Evolutionary conservation across 257 asterid species (phyloP).

Genomic region (Nicotiana sylvestris): DNA sequence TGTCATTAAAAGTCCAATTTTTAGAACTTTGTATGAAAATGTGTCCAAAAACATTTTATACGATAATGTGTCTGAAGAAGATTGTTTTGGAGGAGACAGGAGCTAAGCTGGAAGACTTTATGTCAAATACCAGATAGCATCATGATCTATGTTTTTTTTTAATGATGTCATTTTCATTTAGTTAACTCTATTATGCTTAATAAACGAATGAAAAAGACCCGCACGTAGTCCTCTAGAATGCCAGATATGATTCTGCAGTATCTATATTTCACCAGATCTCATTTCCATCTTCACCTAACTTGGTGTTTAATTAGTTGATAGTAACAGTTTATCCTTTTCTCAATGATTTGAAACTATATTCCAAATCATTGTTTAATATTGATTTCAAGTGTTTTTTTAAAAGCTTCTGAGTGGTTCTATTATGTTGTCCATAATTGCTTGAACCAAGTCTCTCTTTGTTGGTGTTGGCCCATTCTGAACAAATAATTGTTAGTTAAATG

Average conservation of each 20-base stretch:
- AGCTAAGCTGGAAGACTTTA: not conserved
- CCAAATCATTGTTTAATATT: conserved; percentile 9
- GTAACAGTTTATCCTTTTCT: not conserved
- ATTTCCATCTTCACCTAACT: not conserved
- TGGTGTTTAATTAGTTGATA: not conserved
- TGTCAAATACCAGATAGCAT: not conserved
- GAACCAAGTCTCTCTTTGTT: conserved; percentile 2
- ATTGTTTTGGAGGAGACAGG: no score
- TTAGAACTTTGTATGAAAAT: no score
- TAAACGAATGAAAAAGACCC: conserved; percentile 10
- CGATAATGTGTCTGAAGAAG: no score
- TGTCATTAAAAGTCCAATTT: not conserved
- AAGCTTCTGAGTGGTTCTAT: not conserved
- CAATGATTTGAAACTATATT: not conserved
- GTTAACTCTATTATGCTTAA: not conserved
- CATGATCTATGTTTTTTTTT: conserved; percentile 12
- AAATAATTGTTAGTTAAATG: not conserved
- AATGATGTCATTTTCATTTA: conserved; percentile 1
- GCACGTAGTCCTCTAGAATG: conserved; percentile 21
- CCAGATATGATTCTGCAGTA: conserved; percentile 18
- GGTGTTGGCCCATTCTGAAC: not conserved
- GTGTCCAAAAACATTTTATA: no score
- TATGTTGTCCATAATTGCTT: not conserved
- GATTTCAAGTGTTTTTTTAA: not conserved
- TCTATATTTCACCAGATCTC: conserved; percentile 1